A percentile compares a stretch with the other conserved stretches of the same genome.
These are phyloP conservation scores for Colletotrichum eleusines DNA, from an alignment of 2,329 filamentous ascomycete species.

Conservation along the genomic window DNA sequence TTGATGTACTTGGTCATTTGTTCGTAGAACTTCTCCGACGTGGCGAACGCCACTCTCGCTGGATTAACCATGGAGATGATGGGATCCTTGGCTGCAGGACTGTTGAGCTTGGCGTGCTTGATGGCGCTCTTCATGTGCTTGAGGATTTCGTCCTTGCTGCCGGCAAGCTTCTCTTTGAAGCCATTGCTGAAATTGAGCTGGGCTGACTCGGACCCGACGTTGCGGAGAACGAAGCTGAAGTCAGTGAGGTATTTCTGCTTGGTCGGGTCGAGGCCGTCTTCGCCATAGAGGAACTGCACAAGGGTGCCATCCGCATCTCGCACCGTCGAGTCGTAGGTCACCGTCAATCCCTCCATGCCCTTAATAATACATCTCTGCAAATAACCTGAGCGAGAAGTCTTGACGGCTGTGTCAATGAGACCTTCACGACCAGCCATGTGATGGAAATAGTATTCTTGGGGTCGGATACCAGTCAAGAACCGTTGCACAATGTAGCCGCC, in stretches of 20 bases:
- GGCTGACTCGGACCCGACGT: slow-evolving; percentile 83
- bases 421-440: slow-evolving; percentile 99
- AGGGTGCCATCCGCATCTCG: slow-evolving; percentile 93
- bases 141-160: slow-evolving; percentile 71
- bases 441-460: slow-evolving; percentile 99
- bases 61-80: slow-evolving; percentile 80
- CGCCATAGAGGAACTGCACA: slow-evolving; percentile 95
- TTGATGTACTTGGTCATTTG: slow-evolving; percentile 83
- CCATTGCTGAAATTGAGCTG: slow-evolving; percentile 76
- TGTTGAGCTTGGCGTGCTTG: slow-evolving; percentile 74
- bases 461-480: slow-evolving; percentile 97
- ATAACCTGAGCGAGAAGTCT: slow-evolving; percentile 97
- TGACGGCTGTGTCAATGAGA: slow-evolving; percentile 98
- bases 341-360: slow-evolving; percentile 94
- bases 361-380: slow-evolving; percentile 97
- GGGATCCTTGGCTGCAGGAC: slow-evolving; percentile 76
- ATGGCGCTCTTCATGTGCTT: slow-evolving; percentile 86
- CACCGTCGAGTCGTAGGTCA: slow-evolving; percentile 94
- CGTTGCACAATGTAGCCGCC: slow-evolving; percentile 95
- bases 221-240: slow-evolving; percentile 90
- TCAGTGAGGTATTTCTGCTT: slow-evolving; percentile 93
- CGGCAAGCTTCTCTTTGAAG: slow-evolving; percentile 58
- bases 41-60: slow-evolving; percentile 83
- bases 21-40: slow-evolving; percentile 86
- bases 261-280: slow-evolving; percentile 93